Evolutionary conservation across 2,329 filamentous ascomycete genomes (phyloP), one percentile per base, ranked within the genome.

Genomic region (Pseudopithomyces maydicus): DNA sequence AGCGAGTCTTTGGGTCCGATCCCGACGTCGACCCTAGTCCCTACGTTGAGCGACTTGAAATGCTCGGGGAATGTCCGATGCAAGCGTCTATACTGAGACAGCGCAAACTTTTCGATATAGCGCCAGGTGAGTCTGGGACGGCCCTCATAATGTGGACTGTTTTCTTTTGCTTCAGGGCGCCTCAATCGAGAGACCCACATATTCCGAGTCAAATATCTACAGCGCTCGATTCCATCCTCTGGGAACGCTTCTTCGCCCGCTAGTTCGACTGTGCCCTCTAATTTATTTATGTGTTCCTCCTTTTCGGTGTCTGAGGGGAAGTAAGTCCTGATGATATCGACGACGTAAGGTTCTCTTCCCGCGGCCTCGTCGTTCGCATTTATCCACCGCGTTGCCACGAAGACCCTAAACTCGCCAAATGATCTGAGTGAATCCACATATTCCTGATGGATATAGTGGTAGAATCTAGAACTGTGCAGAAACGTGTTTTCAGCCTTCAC

Each of bases 381-480:
- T 14, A 22, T 5, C 8, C 17, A 38, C 20, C 19, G 2, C 19
- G 20, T 48, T 6, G 32, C 32, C 1, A 48, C 10, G 19, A 48
- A 48, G 3, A 48, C 19, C 15, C 32, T 48, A 1, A 48, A 20
- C 19, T 48, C 45, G 2, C 45, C 45, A 32, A 32, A 48, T 1
- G 2, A 8, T 5, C 3, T 5, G 5, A 48, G 32, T 1, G 45
- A 48, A 3, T 38, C 32, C 1, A 48, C 32, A 23, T 38, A 38
- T n/a, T 48, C 32, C 11, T 48, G 45, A 23, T 48, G 45, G 10
- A 48, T 38, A 19, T 48, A 48, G 5, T 48, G 36, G 45, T n/a
- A 48, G 11, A 48, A 48, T 7, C 12, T 17, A 11, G 45, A 36
- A 6, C 36, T 7, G 12, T 48, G 45, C 19, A 48, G 19, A 8